Evolutionary conservation across 768 basidiomycete genomes (phyloP), one percentile per base, ranked within the genome.

Genomic region (Boletus fagicola): DNA sequence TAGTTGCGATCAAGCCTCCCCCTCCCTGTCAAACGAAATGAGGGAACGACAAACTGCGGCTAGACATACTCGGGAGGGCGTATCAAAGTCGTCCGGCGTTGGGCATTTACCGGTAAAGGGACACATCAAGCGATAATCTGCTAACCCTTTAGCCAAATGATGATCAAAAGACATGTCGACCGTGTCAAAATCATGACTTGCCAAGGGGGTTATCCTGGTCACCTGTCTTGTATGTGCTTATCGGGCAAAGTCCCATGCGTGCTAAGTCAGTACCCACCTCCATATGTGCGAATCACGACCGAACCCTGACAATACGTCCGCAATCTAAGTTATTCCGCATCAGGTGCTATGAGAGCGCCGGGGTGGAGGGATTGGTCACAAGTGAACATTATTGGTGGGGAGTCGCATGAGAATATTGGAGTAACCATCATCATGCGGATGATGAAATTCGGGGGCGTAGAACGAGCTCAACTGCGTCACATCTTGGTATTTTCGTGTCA

Each of bases 161-260:
- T 11, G 24, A 30, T 56, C 48, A 30, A 5, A 5, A 15, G 45
- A 30, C 53, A 9, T 43, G 30, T 44, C 40, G 33, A 24, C 31
- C 56, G 49, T 54, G 51, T 59, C 51, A 63, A 57, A 62, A 58
- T 28, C 42, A 18, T 9, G 24, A 47, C 44, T 43, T 62, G 62
- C 55, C 51, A 64, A 62, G 62, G 42, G 53, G 42, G 60, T 70
- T 69, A 63, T 56, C 61, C 49, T 54, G 48, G 58, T 68, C 67
- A 68, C 54, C 59, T 62, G 68, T 56, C 53, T 39, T 52, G 55
- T 57, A 68, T 57, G 63, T 60, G 51, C 68, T 60, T 63, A 59
- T 68, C 54, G 8, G 59, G 59, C 16, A 48, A 48, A 39, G 59
- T 59, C 59, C 7, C 53, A 56, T 52, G 46, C 16, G 16, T 48